Base-by-base conservation (phyloP, 192 early-diverging fungal species). In the Podila minutissima region DNA sequence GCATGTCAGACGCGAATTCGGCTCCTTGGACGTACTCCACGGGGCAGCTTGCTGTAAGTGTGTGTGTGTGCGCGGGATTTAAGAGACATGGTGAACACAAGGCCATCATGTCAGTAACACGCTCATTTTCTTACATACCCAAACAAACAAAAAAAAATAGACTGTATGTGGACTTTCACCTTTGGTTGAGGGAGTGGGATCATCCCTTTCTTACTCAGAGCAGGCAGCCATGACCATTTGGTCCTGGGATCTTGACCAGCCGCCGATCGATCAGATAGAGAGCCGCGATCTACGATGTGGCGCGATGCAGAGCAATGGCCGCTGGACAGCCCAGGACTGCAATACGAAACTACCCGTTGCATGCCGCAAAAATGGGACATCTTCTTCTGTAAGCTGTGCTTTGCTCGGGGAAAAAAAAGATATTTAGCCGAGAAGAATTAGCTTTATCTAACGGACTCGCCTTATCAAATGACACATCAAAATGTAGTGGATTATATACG, bases 241-340 rank as follows among this genome's bases (percentile, higher is more conserved):
- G 77, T 81, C 77, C 5, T 81, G 77, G 77, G 77, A 81, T 65
- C 32, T 81, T 19, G 63, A 73, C 32, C 77, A 81, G 28, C 77
- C 77, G 6, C 77, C 71, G 0, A 17, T 35, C n/a, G 65, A 66
- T 22, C 31, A 73, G 28, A 81, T 26, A 6, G 46, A 51, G 2
- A 73, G 71, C 41, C 77, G 67, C 2, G 58, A 69, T 41, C 70
- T 31, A 4, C 70, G 77, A 3, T 81, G 77, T 41, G 76, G 76
- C 6, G 76, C 62, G 13, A 81, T 81, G 77, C 71, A 81, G 29
- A 69, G 66, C 46, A 81, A 81, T 37, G 77, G 77, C 6, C 77
- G 77, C 5, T 81, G 77, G 77, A 62, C 58, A 7, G 71, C 62
- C 5, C 77, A 81, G n/a, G 35, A 81, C 24, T 81, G 77, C 19